Evolutionary conservation across 169 alveolate genomes (phyloP), one percentile per base, ranked within the genome.

Genomic region (Plasmodium billcollinsi): DNA sequence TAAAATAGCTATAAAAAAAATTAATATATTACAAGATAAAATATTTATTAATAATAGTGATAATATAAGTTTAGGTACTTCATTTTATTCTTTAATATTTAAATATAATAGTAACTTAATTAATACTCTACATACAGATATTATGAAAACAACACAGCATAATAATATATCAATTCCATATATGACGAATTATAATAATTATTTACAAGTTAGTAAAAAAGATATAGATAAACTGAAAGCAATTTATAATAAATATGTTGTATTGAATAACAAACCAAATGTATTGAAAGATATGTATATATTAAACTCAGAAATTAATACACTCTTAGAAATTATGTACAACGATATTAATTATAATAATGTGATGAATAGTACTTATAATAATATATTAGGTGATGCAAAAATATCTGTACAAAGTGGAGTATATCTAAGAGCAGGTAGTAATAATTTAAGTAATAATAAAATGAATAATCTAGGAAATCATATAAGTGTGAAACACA

Each of bases 1-100:
- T 26, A 78, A 66, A 52, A 78, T 78, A 47, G 89, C 89, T 20
- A 21, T 78, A 7, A 78, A 59, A 26, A 78, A 78, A 65, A 78
- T 78, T 65, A 78, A 63, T 7, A 29, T 5, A 29, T 7, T 66
- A 20, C 59, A 50, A 58, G 88, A 74, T 49, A 7, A 39, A 6
- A 20, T 12, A 45, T 9, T 2, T 11, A 1, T 49, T 39, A 12
- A 29, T 39, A 39, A 39, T 39, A 39, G 5, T 39, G 47, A 39
- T 5, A 39, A 39, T 39, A 39, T 39, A 39, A 39, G 11, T 5
- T 49, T 7, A 29, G 29, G 14, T 62, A 62, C 50, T 11, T 78
- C 89, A 14, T 78, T 78, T 61, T 78, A 78, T 24, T 12, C 78
- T 20, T 50, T 49, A 47, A 61, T 78, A 3, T 78, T 65, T 59